Evolutionary conservation across 2,329 filamentous ascomycete genomes (phyloP).

Genomic region (Beauveria pseudobassiana): DNA sequence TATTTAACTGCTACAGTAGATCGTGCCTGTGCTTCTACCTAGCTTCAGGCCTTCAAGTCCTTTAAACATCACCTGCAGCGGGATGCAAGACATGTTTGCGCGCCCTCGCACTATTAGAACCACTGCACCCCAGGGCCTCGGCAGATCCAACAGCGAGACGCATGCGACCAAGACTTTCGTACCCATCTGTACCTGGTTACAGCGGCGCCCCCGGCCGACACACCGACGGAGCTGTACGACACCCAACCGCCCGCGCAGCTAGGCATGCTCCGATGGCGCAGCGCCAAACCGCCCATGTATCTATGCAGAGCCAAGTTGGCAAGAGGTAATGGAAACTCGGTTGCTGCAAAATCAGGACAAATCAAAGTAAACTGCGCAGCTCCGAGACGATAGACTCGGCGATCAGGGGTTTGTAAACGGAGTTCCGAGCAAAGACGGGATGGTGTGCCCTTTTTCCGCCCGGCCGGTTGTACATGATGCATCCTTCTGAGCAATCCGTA

Average conservation of each 20-base stretch:
- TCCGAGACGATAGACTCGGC: not conserved
- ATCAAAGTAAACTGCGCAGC: not conserved
- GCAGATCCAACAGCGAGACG: not conserved
- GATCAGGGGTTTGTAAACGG: not conserved
- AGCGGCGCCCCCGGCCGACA: constrained; percentile 9
- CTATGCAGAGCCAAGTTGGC: not conserved
- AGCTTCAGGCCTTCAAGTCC: too few species aligned
- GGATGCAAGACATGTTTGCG: too few species aligned
- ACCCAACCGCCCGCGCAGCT: not conserved
- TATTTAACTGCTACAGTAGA: too few species aligned
- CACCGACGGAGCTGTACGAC: constrained; percentile 6
- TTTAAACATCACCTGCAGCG: too few species aligned
- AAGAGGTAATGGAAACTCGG: constrained; percentile 8
- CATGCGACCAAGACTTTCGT: not conserved
- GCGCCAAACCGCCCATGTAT: not conserved
- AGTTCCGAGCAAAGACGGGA: not conserved
- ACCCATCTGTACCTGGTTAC: not conserved
- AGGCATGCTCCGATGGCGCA: constrained; percentile 4
- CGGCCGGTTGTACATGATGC: too few species aligned
- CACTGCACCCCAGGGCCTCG: not conserved
- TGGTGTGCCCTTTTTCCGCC: too few species aligned
- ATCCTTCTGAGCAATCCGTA: too few species aligned
- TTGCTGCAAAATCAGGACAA: not conserved
- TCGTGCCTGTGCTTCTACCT: too few species aligned
- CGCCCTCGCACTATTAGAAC: not conserved